Conservation (phyloP, 495 filamentous ascomycete genomes). For the Aspergillus ellipticus region DNA sequence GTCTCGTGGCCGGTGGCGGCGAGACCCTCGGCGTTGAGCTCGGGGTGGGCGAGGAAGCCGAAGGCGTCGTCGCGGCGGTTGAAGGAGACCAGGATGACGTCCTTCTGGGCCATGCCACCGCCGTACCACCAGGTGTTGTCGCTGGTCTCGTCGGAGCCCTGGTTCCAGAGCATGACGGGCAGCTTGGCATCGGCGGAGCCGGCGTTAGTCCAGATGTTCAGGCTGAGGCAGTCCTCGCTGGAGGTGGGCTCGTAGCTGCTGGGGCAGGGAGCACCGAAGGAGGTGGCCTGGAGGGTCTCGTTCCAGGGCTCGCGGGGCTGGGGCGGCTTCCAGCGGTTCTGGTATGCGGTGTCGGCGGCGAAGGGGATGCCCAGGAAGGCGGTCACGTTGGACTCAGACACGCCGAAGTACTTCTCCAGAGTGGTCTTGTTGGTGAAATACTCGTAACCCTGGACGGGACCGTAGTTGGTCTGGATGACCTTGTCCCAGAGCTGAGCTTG, state of each 20-base stretch:
- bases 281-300: conserved; percentile 19
- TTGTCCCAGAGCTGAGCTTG: conserved; percentile 3
- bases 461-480: conserved; percentile 24
- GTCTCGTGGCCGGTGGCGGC: conserved; percentile 35
- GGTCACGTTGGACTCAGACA: conserved; percentile 49
- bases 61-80: conserved; percentile 68
- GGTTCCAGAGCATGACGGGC: conserved; percentile 28
- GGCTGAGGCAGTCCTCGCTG: conserved; percentile 29
- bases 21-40: conserved; percentile 40
- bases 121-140: conserved; percentile 23
- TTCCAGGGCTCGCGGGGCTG: conserved; percentile 26
- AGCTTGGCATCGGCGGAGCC: conserved; percentile 23
- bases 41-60: conserved; percentile 61
- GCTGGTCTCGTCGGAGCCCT: conserved; percentile 28
- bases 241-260: conserved; percentile 9
- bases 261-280: conserved; percentile 24
- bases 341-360: conserved; percentile 26
- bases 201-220: conserved; percentile 31
- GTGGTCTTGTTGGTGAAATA: conserved; percentile 27
- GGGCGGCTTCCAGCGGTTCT: conserved; percentile 28
- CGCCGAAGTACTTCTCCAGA: conserved; percentile 27
- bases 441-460: conserved; percentile 26
- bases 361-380: conserved; percentile 25
- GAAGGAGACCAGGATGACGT: conserved; percentile 63
- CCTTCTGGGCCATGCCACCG: conserved; percentile 28